Conservation (phyloP, 371 early-diverging fungal species). For the Zopfochytrium polystomum region DNA sequence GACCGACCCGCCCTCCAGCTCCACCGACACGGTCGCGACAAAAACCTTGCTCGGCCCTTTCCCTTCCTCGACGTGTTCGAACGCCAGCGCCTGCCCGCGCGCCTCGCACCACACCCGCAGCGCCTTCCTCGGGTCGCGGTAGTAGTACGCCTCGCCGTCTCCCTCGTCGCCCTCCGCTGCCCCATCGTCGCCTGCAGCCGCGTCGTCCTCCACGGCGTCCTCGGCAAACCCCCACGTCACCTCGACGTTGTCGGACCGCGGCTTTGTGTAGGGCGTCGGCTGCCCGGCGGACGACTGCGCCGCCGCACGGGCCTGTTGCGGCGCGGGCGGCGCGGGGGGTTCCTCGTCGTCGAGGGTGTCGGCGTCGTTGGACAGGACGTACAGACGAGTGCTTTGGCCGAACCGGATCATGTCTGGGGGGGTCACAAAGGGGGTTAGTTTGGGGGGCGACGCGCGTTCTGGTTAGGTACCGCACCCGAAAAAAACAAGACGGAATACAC, state of each 20-base stretch:
- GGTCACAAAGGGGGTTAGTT: too few species aligned
- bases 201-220: slow-evolving; percentile 69
- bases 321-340: background rate
- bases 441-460: too few species aligned
- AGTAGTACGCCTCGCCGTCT: slow-evolving; percentile 53
- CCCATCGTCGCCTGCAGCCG: slow-evolving; percentile 28
- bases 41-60: slow-evolving; percentile 44
- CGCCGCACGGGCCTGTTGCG: background rate
- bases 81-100: slow-evolving; percentile 45
- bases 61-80: slow-evolving; percentile 54
- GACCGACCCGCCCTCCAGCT: slow-evolving; percentile 40
- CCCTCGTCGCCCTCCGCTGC: slow-evolving; percentile 44
- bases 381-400: slow-evolving; percentile 79
- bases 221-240: slow-evolving; percentile 65
- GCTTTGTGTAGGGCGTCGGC: too few species aligned
- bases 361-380: too few species aligned
- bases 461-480: background rate
- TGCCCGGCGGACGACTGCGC: background rate
- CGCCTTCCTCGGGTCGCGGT: slow-evolving; percentile 63
- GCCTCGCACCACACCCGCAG: slow-evolving; percentile 62
- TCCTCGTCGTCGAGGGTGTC: slow-evolving; percentile 25
- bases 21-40: slow-evolving; percentile 47
- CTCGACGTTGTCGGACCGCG: slow-evolving; percentile 3
- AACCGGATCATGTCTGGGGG: slow-evolving; percentile 59
- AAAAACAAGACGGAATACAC: background rate